phyloP scores from a whole-genome alignment of 306 rosid genomes.

The Lathyrus sativus region DNA sequence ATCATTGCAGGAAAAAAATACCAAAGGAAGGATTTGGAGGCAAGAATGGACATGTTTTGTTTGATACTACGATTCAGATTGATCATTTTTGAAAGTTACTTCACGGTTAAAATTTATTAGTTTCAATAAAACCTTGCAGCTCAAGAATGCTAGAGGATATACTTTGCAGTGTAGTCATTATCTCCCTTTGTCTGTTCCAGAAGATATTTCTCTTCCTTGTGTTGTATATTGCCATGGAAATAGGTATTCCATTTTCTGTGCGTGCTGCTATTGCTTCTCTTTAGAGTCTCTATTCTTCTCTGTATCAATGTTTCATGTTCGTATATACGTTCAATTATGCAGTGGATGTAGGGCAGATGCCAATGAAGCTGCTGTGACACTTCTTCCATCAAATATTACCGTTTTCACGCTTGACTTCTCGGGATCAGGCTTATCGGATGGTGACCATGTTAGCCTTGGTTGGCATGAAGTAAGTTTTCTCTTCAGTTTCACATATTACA shows the following conservation, averaged over 20 bases:
- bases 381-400: slow-evolving; percentile 94
- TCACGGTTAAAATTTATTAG: slow-evolving; percentile 22
- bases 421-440: slow-evolving; percentile 96
- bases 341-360: slow-evolving; percentile 99
- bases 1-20: slow-evolving; percentile 78
- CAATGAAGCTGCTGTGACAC: slow-evolving; percentile 89
- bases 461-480: slow-evolving; percentile 88
- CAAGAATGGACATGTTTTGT: slow-evolving; percentile 73
- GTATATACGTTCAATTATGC: slow-evolving; percentile 49
- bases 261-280: slow-evolving; percentile 3
- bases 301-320: slow-evolving; percentile 17
- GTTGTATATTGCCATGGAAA: slow-evolving; percentile 98
- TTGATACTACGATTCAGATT: slow-evolving; percentile 7
- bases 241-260: slow-evolving; percentile 56
- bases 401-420: slow-evolving; percentile 97
- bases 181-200: slow-evolving; percentile 76
- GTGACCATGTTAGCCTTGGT: slow-evolving; percentile 97
- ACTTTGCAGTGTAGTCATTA: slow-evolving; percentile 90
- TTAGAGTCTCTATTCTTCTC: slow-evolving; percentile 20
- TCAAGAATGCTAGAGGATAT: slow-evolving; percentile 76
- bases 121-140: slow-evolving; percentile 57
- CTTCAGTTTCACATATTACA: slow-evolving; percentile 31
- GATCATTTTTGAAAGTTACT: slow-evolving; percentile 27
- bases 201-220: slow-evolving; percentile 84
- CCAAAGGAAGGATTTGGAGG: slow-evolving; percentile 96